These are phyloP conservation scores for Coffea canephora DNA, from an alignment of 257 asterid species.

Conservation along the genomic window DNA sequence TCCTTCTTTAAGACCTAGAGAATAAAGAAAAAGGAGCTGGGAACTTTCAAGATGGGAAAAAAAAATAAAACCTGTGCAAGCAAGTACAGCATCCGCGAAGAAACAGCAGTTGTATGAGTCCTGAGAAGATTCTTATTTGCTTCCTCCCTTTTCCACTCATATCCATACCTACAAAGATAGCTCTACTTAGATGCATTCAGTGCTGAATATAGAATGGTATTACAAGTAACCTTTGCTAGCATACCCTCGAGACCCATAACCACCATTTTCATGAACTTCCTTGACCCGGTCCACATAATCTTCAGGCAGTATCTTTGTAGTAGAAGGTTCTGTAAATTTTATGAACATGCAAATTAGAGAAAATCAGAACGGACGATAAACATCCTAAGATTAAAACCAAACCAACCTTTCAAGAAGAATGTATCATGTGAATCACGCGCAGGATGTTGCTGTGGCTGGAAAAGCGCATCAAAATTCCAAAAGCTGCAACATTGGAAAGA, in stretches of 20 bases:
- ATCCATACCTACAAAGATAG: constrained; percentile 58
- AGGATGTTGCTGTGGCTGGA: constrained; percentile 99
- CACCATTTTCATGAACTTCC: constrained; percentile 84
- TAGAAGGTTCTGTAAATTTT: constrained; percentile 64
- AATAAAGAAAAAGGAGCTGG: not conserved
- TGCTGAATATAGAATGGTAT: not conserved
- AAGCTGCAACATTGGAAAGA: constrained; percentile 48
- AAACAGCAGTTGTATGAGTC: constrained; percentile 98
- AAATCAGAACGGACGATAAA: constrained; percentile 16
- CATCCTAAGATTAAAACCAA: constrained; percentile 18
- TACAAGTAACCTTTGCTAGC: constrained; percentile 14
- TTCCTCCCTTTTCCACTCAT: constrained; percentile 97
- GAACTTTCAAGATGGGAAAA: constrained; percentile 3
- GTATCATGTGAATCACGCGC: constrained; percentile 99
- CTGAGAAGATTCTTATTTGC: constrained; percentile 94
- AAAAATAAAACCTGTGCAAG: constrained; percentile 73
- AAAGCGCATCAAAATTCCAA: constrained; percentile 98
- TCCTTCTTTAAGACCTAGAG: not conserved
- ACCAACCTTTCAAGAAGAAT: constrained; percentile 81
- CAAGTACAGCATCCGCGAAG: constrained; percentile 86
- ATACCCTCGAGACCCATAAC: constrained; percentile 95
- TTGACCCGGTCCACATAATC: constrained; percentile 90
- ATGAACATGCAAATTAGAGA: constrained; percentile 12
- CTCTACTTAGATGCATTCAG: constrained; percentile 11
- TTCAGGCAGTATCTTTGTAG: constrained; percentile 78